Base-by-base conservation (phyloP, 768 basidiomycete genomes). In the Guyanaporus albipodus region DNA sequence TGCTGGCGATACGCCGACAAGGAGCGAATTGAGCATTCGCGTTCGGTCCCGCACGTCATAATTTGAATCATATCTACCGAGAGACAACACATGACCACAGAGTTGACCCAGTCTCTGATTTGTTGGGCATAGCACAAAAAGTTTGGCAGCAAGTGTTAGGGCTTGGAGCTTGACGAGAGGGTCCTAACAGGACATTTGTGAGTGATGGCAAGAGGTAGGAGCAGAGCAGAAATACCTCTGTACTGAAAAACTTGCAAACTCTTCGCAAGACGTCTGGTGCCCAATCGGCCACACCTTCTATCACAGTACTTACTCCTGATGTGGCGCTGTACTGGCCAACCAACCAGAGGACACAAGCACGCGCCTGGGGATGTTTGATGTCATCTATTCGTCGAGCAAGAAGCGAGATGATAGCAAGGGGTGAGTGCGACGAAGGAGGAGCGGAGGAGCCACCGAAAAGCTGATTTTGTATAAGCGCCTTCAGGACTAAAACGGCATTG, bases 31-130 rank as follows among this genome's bases (percentile, higher is more conserved):
- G 22, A 96, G 64, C 77, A 92, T 85, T 41, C 95, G 78, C 5
- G 82, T 84, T 21, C 94, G 83, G 63, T 98, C 96, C 26, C 96
- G 78, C 27, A 98, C 85, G 58, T 96, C 91, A 66, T 90, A 95
- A 58, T 87, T 82, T 17, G 70, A 57, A 67, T 99, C 96, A 66
- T 94, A 98, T 46, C 87, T 77, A 2, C 92, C 94, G 17, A 96
- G 77, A 2, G 79, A 77, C 48, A 96, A 80, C 17, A 92, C 78
- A 60, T 98, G 89, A 38, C 73, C 75, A 48, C 73, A 73, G 35
- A 93, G 71, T 8, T 83, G 73, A 2, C 61, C 64, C 0, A 90
- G 52, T 17, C 70, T 71, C 44, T 60, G 58, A 56, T 81, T 71
- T 15, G 69, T 62, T n/a, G 83, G 79, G 41, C 75, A 78, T 22